Conservation (phyloP, 768 basidiomycete genomes). For the Suillus ampliporus region DNA sequence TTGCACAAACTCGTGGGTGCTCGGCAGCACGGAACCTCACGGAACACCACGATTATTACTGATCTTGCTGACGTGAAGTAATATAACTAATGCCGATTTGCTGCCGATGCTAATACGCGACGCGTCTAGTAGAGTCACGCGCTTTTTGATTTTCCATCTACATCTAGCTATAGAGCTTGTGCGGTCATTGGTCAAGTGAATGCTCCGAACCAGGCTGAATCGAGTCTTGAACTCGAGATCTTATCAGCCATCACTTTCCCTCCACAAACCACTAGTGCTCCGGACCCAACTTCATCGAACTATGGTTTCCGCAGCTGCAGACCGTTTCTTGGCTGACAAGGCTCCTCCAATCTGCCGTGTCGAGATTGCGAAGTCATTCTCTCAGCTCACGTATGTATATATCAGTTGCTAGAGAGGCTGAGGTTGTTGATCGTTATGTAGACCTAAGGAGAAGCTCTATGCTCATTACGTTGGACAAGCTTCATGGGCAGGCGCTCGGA, state of each 20-base stretch:
- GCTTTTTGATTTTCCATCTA: neutral
- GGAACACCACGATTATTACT: neutral
- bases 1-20: neutral
- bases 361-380: constrained; percentile 69
- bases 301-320: constrained; percentile 46
- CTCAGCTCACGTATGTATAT: constrained; percentile 60
- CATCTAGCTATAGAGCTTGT: neutral
- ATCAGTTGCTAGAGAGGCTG: neutral
- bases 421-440: constrained; percentile 32
- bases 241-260: constrained; percentile 11
- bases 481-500: constrained; percentile 83
- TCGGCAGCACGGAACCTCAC: too few relatives aligned
- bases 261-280: neutral
- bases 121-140: constrained; percentile 1
- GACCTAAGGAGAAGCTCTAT: constrained; percentile 79
- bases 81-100: too few relatives aligned
- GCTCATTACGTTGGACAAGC: constrained; percentile 73
- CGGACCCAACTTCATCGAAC: constrained; percentile 19
- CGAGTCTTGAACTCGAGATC: constrained; percentile 15
- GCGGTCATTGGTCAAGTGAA: neutral
- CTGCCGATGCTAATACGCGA: neutral
- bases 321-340: constrained; percentile 79
- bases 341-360: constrained; percentile 77
- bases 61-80: neutral
- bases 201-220: constrained; percentile 15